Conservation (phyloP, 495 filamentous ascomycete genomes). For the Cercophora scortea region DNA sequence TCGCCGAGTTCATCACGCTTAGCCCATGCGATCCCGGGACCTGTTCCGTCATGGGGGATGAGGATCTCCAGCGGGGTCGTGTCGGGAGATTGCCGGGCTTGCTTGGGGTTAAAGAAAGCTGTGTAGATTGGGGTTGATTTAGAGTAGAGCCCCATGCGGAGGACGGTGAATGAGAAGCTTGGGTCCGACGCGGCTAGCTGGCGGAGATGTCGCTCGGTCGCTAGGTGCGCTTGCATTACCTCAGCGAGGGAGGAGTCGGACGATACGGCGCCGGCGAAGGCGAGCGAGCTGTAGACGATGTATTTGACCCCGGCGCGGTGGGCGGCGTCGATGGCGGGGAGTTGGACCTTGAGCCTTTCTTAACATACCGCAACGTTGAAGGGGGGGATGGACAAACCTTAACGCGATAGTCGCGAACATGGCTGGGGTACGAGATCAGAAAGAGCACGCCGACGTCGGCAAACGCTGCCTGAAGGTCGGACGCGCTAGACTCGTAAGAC, state of each 20-base stretch:
- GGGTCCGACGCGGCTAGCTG: slow-evolving; percentile 14
- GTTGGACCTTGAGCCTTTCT: slow-evolving; percentile 10
- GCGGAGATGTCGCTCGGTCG: slow-evolving; percentile 51
- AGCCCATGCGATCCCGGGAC: slow-evolving; percentile 44
- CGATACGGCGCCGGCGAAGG: slow-evolving; percentile 36
- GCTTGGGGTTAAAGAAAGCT: slow-evolving; percentile 45
- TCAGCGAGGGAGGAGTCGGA: slow-evolving; percentile 20
- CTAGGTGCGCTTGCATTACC: slow-evolving; percentile 64
- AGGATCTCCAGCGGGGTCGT: slow-evolving; percentile 24
- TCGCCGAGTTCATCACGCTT: slow-evolving; percentile 45
- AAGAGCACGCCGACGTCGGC: slow-evolving; percentile 37
- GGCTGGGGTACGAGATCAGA: slow-evolving; percentile 41
- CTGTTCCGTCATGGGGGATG: slow-evolving; percentile 42
- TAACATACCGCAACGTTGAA: neutral
- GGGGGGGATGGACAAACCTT: slow-evolving; percentile 1
- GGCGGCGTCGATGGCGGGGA: slow-evolving; percentile 50
- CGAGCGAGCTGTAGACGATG: slow-evolving; percentile 63
- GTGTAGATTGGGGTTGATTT: slow-evolving; percentile 66
- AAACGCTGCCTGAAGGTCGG: slow-evolving; percentile 29
- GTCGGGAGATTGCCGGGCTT: slow-evolving; percentile 3
- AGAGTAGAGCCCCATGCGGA: slow-evolving; percentile 59
- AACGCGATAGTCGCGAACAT: slow-evolving; percentile 18
- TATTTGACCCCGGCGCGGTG: slow-evolving; percentile 48
- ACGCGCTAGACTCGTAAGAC: slow-evolving; percentile 29
- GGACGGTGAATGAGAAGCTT: slow-evolving; percentile 33